A percentile compares a stretch with the other conserved stretches of the same genome.
Conservation (phyloP, 768 basidiomycete species). For the Suillus subluteus region DNA sequence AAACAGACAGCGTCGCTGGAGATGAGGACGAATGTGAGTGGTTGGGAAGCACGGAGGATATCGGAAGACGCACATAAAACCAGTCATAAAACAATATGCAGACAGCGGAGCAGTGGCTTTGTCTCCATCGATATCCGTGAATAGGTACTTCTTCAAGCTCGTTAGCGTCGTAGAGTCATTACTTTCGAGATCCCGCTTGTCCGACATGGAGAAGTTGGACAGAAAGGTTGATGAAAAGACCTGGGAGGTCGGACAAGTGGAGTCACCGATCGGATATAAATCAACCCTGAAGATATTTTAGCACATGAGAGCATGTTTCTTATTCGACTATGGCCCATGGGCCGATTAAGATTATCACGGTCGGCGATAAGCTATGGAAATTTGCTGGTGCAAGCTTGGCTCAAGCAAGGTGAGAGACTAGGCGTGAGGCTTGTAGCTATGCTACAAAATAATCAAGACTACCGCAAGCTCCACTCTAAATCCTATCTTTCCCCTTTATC, state of each 20-base stretch:
- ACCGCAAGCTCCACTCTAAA: background rate
- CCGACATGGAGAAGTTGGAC: constrained; percentile 62
- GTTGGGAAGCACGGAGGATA: background rate
- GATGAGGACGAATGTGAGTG: background rate
- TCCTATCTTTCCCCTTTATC: too few relatives aligned
- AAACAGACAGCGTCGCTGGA: constrained; percentile 68
- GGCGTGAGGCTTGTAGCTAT: background rate
- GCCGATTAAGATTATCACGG: background rate
- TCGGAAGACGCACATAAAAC: constrained; percentile 58
- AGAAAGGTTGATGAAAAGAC: constrained; percentile 69
- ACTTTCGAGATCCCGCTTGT: constrained; percentile 47
- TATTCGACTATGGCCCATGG: background rate
- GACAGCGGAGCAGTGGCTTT: constrained; percentile 53
- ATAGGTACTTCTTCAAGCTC: constrained; percentile 16
- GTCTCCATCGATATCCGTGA: constrained; percentile 30
- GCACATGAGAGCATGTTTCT: background rate
- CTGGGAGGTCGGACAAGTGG: constrained; percentile 66
- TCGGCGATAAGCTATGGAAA: background rate
- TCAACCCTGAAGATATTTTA: background rate
- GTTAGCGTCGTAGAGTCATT: constrained; percentile 13
- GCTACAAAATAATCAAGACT: background rate
- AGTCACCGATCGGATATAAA: constrained; percentile 55
- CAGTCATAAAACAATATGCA: constrained; percentile 75
- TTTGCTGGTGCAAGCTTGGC: background rate
- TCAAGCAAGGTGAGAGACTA: background rate